Evolutionary conservation across 2,329 filamentous ascomycete genomes (phyloP).

Genomic region (Arthrobotrys entomopaga): DNA sequence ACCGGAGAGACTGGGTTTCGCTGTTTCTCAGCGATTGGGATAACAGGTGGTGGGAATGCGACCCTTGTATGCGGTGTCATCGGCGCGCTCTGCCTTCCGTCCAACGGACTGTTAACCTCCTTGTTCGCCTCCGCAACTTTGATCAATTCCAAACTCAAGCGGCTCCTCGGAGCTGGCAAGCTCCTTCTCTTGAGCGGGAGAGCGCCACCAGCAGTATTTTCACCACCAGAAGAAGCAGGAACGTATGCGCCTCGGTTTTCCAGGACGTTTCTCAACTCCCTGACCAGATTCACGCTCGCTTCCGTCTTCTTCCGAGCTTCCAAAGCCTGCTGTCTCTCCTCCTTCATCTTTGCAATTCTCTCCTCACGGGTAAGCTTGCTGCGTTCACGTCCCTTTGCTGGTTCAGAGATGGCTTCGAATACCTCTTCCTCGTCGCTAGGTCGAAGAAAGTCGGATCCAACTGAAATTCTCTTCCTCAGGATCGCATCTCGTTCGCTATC

Average conservation of each 20-base stretch:
- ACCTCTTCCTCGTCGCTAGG: constrained; percentile 78
- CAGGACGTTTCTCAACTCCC: constrained; percentile 85
- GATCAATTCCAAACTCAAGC: constrained; percentile 47
- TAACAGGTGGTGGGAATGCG: constrained; percentile 17
- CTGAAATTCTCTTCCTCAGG: constrained; percentile 39
- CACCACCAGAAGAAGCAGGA: not conserved
- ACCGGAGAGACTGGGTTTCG: constrained; percentile 38
- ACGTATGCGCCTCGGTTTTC: constrained; percentile 69
- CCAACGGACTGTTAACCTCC: constrained; percentile 19
- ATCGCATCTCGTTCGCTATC: constrained; percentile 50
- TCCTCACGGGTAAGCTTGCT: constrained; percentile 83
- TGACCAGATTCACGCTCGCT: constrained; percentile 86
- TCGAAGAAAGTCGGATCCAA: constrained; percentile 64
- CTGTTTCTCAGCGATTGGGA: constrained; percentile 25
- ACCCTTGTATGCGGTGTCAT: constrained; percentile 36
- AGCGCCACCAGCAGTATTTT: constrained; percentile 58
- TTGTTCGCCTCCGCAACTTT: constrained; percentile 45
- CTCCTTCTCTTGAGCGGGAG: constrained; percentile 56
- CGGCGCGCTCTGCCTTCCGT: constrained; percentile 43
- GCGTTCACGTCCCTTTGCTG: constrained; percentile 69
- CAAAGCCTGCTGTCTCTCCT: constrained; percentile 81
- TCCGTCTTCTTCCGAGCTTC: constrained; percentile 78
- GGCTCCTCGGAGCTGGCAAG: constrained; percentile 40
- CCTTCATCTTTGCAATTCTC: constrained; percentile 84
- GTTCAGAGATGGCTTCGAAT: constrained; percentile 88